Evolutionary conservation across 2,329 filamentous ascomycete species (phyloP).

Genomic region (Fusarium udum): DNA sequence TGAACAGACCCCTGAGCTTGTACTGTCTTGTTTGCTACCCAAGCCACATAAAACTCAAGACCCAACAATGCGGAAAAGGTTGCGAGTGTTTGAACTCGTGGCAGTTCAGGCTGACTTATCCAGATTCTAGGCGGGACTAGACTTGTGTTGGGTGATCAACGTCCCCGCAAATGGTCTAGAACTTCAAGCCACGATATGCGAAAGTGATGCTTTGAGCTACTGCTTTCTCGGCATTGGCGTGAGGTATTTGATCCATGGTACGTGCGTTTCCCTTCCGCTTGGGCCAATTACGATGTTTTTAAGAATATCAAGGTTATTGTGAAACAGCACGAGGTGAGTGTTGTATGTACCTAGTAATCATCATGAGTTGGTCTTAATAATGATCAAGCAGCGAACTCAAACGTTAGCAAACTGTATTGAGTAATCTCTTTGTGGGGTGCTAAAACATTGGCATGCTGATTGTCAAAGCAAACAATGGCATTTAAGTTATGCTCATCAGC

Average conservation of each 20-base stretch:
- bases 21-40: background rate
- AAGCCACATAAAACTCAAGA: background rate
- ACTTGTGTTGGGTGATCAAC: background rate
- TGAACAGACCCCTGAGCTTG: background rate
- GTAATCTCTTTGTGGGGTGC: background rate
- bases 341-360: background rate
- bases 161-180: constrained; percentile 37
- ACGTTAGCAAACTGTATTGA: background rate
- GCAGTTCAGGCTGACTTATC: background rate
- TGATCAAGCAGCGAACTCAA: background rate
- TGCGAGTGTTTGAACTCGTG: background rate
- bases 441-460: background rate
- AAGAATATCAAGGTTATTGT: background rate
- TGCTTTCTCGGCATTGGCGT: background rate
- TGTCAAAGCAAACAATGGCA: constrained; percentile 1
- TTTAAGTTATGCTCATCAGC: background rate
- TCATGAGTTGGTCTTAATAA: no score
- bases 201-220: constrained; percentile 4
- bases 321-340: background rate
- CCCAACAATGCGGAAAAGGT: background rate
- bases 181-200: constrained; percentile 3
- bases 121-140: background rate
- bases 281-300: background rate
- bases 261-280: background rate
- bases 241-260: background rate